Evolutionary conservation across 371 early-diverging fungal species (phyloP).

Genomic region (Rhizopus delemar): DNA sequence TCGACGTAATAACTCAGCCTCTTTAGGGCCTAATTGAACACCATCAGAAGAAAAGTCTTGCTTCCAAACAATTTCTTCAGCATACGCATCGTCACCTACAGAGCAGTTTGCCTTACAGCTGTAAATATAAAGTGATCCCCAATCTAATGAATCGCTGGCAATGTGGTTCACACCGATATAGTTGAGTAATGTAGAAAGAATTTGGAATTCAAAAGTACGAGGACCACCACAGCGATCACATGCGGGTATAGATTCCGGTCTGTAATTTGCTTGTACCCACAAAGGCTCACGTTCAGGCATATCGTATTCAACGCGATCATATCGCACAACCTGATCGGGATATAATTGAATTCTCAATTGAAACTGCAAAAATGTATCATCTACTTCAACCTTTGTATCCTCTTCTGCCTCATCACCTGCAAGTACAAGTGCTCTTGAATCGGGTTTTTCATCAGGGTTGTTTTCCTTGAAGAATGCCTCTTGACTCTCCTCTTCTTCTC

Average conservation of each 20-base stretch:
- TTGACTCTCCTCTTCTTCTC: conserved; percentile 49
- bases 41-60: conserved; percentile 76
- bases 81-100: conserved; percentile 50
- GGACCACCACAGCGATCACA: conserved; percentile 78
- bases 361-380: conserved; percentile 86
- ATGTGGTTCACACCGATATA: conserved; percentile 77
- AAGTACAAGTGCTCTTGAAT: conserved; percentile 53
- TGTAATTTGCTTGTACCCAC: conserved; percentile 74
- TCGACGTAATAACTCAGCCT: conserved; percentile 19
- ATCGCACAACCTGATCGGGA: conserved; percentile 89
- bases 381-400: conserved; percentile 85
- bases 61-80: conserved; percentile 66
- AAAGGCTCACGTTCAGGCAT: conserved; percentile 68
- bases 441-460: conserved; percentile 30
- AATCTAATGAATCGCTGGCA: conserved; percentile 80
- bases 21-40: conserved; percentile 45
- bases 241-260: conserved; percentile 66
- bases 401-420: conserved; percentile 73
- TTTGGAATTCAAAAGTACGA: conserved; percentile 92
- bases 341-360: conserved; percentile 78
- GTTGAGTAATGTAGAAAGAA: conserved; percentile 75
- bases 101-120: conserved; percentile 87
- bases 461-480: conserved; percentile 41
- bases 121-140: conserved; percentile 88
- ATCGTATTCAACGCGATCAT: conserved; percentile 72